Evolutionary conservation across 768 basidiomycete genomes (phyloP).

Genomic region (Termitomyces sp.): DNA sequence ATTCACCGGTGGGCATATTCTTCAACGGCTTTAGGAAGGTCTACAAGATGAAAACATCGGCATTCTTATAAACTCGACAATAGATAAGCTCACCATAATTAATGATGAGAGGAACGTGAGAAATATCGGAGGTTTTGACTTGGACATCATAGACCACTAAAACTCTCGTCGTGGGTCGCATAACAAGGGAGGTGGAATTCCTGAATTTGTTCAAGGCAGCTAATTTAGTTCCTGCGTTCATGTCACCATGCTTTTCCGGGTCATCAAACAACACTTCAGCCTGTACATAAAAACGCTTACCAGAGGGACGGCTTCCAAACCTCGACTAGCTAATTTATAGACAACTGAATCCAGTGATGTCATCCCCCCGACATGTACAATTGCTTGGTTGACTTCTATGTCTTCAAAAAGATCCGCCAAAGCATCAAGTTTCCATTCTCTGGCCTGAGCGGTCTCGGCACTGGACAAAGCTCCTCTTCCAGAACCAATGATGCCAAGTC

Average conservation of each 20-base stretch:
- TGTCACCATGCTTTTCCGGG: slow-evolving; percentile 73
- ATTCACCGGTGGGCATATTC: slow-evolving; percentile 91
- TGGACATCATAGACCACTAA: slow-evolving; percentile 93
- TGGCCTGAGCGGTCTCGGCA: slow-evolving; percentile 78
- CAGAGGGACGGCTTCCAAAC: slow-evolving; percentile 83
- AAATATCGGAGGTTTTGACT: slow-evolving; percentile 84
- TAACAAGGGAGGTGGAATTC: slow-evolving; percentile 45
- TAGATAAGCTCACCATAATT: slow-evolving; percentile 67
- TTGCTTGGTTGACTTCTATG: slow-evolving; percentile 70
- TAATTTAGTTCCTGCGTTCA: slow-evolving; percentile 77
- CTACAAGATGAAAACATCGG: slow-evolving; percentile 28
- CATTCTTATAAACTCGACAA: background rate
- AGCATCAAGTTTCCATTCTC: slow-evolving; percentile 95
- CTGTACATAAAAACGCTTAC: slow-evolving; percentile 40
- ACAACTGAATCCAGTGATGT: slow-evolving; percentile 83
- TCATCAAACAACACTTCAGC: slow-evolving; percentile 11
- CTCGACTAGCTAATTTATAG: slow-evolving; percentile 82
- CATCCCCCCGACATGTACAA: slow-evolving; percentile 88
- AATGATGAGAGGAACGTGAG: slow-evolving; percentile 88
- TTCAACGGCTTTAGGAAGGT: slow-evolving; percentile 92
- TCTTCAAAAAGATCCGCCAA: slow-evolving; percentile 88
- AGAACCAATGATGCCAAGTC: slow-evolving; percentile 88
- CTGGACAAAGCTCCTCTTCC: slow-evolving; percentile 70
- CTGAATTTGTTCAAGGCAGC: slow-evolving; percentile 85
- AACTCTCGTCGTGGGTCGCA: slow-evolving; percentile 64